Base-by-base conservation (phyloP, 352 stramenopile genomes). In the Globisporangium alternatum region DNA sequence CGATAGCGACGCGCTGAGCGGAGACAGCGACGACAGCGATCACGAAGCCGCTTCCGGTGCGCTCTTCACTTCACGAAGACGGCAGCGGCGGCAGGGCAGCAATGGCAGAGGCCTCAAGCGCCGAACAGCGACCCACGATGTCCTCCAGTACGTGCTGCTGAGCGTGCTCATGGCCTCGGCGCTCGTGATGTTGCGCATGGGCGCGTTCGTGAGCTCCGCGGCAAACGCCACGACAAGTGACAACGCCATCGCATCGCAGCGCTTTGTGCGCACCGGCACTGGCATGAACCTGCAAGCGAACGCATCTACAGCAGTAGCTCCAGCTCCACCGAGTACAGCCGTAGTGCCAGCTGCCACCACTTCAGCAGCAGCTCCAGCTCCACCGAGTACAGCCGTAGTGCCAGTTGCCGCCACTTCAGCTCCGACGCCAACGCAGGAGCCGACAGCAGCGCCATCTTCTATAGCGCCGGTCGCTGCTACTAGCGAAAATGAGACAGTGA, bases 91-190 rank as follows among this genome's bases (percentile, higher is more conserved):
- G 35, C 21, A 17, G n/a, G 28, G 44, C 1, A 9, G 10, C 4
- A 35, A 33, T 2, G 12, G n/a, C n/a, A n/a, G n/a, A n/a, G n/a
- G n/a, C n/a, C n/a, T 1, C 10, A 33, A 33, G 15, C 44, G 7
- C 30, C 28, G 35, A 37, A 43, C 21, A 30, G 19, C 28, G 3
- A 43, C 57, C 7, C 43, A 43, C 21, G 28, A 28, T 0, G 43
- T 53, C n/a, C 43, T 63, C 19, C 21, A 31, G 9, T 63, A 63
- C 21, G 21, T 63, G 44, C 57, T 63, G 7, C 28, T 63, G 3
- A n/a, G 57, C 4, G 44, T 56, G n/a, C 30, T 63, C 43, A 37
- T 45, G 9, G n/a, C 17, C 8, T 35, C 57, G 7, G 31, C 57
- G 30, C 25, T 63, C n/a, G 19, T 31, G 17, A 56, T 63, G 30